phyloP scores from a whole-genome alignment of 106 monocot species.

The Acanthochlamys bracteata region DNA sequence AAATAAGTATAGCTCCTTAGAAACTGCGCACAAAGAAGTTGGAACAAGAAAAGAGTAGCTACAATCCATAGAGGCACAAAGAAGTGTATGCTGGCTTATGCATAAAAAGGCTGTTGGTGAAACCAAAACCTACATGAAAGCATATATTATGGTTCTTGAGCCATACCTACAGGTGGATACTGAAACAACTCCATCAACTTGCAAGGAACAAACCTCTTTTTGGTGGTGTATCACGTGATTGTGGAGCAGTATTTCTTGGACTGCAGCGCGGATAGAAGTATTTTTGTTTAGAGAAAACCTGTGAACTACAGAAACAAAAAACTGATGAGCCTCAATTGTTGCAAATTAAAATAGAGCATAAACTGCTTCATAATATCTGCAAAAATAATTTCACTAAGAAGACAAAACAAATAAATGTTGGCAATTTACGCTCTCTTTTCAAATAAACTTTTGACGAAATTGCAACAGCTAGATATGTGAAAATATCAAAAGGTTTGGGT shows the following conservation, averaged over 20 bases:
- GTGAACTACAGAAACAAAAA: conserved; percentile 34
- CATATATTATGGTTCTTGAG: conserved; percentile 3
- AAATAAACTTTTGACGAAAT: not conserved
- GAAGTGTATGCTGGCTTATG: conserved; percentile 5
- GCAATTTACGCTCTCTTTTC: not conserved
- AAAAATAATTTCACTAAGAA: not conserved
- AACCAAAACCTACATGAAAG: conserved; percentile 18
- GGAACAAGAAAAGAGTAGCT: not conserved
- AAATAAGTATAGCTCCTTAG: conserved; percentile 35
- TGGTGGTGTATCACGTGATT: conserved; percentile 88
- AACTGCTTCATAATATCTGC: not conserved
- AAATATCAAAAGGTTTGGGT: not conserved
- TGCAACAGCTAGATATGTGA: not conserved
- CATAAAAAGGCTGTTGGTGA: conserved; percentile 11
- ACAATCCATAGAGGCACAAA: conserved; percentile 10
- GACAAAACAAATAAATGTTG: not conserved
- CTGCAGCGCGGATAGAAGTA: conserved; percentile 69
- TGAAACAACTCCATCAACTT: not conserved
- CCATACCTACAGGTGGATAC: not conserved
- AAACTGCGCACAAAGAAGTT: too few species aligned
- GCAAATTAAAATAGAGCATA: not conserved
- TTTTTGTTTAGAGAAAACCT: conserved; percentile 47
- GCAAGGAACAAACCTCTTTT: conserved; percentile 63
- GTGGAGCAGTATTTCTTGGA: conserved; percentile 52
- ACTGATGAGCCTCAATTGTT: too few species aligned